Conservation (phyloP, 768 basidiomycete species). For the Polyporus arcularius region DNA sequence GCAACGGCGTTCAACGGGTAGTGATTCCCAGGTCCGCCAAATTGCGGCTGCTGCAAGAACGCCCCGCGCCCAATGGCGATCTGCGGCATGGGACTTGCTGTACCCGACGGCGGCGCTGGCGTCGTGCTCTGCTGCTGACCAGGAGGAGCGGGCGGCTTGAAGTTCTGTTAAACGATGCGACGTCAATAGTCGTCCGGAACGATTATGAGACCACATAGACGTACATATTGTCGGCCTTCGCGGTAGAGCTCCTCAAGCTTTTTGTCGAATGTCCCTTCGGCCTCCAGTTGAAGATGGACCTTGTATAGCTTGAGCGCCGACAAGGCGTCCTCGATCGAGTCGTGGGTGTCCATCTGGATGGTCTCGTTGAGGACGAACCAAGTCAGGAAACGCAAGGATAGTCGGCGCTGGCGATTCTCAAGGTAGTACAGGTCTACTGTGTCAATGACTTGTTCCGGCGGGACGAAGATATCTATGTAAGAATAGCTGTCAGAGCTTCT, state of each 20-base stretch:
- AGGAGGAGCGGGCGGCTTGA: slow-evolving; percentile 15
- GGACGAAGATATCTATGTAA: slow-evolving; percentile 85
- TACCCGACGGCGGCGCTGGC: slow-evolving; percentile 5
- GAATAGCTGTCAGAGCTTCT: not conserved
- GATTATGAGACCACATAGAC: slow-evolving; percentile 25
- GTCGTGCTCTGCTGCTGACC: not conserved
- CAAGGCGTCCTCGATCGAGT: slow-evolving; percentile 96
- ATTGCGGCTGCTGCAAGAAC: slow-evolving; percentile 11
- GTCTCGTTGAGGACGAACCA: slow-evolving; percentile 93
- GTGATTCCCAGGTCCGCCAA: not conserved
- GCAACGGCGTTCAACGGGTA: slow-evolving; percentile 17
- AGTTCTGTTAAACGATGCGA: slow-evolving; percentile 10
- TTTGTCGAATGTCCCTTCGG: slow-evolving; percentile 75
- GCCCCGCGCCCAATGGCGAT: slow-evolving; percentile 12
- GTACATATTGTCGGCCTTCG: slow-evolving; percentile 72
- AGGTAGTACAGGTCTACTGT: slow-evolving; percentile 97
- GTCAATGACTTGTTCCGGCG: slow-evolving; percentile 93
- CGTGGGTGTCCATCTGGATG: slow-evolving; percentile 93
- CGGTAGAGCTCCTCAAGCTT: slow-evolving; percentile 86
- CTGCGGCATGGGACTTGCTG: slow-evolving; percentile 9
- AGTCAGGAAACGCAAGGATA: slow-evolving; percentile 89
- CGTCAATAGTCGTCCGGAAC: not conserved
- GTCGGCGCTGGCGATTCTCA: slow-evolving; percentile 75
- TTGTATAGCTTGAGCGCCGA: slow-evolving; percentile 86
- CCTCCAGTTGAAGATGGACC: slow-evolving; percentile 76